Conservation (phyloP, 2,329 filamentous ascomycete species). For the Botrytis hyacinthi region DNA sequence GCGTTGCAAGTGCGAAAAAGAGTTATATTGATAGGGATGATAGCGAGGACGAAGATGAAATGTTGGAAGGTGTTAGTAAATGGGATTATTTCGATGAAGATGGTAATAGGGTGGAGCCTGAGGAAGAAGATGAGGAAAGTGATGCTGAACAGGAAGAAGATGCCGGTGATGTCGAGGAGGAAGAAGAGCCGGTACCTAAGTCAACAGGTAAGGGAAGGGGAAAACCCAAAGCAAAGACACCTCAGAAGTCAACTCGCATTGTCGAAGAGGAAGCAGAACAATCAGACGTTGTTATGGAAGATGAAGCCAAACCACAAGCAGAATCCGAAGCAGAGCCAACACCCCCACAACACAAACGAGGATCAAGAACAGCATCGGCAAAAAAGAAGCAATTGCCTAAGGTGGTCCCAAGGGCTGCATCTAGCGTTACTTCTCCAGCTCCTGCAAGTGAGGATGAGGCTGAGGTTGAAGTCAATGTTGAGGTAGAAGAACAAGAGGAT, state of each 20-base stretch:
- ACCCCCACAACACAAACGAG: slow-evolving; percentile 4
- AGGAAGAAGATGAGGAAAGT: slow-evolving; percentile 26
- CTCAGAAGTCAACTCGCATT: slow-evolving; percentile 8
- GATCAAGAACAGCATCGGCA: background rate
- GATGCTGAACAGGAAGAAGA: slow-evolving; percentile 23
- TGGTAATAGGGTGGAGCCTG: slow-evolving; percentile 38
- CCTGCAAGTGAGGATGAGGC: slow-evolving; percentile 1
- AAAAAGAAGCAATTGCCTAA: slow-evolving; percentile 7
- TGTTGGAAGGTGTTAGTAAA: slow-evolving; percentile 39
- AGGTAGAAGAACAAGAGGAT: slow-evolving; percentile 21
- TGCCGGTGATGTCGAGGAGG: slow-evolving; percentile 1
- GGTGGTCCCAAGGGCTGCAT: background rate
- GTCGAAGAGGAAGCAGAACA: background rate
- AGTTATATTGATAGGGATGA: slow-evolving; percentile 42
- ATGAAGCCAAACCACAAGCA: slow-evolving; percentile 3
- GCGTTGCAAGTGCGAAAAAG: slow-evolving; percentile 40
- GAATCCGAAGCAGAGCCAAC: background rate
- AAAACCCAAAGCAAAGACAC: background rate
- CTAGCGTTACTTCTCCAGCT: background rate
- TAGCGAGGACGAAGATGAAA: slow-evolving; percentile 43
- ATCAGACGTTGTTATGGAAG: background rate
- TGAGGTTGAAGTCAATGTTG: slow-evolving; percentile 3
- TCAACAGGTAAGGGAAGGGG: background rate
- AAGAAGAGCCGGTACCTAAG: slow-evolving; percentile 21
- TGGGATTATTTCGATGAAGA: slow-evolving; percentile 43